phyloP scores from a whole-genome alignment of 345 rosid genomes.

The Corchorus olitorius region DNA sequence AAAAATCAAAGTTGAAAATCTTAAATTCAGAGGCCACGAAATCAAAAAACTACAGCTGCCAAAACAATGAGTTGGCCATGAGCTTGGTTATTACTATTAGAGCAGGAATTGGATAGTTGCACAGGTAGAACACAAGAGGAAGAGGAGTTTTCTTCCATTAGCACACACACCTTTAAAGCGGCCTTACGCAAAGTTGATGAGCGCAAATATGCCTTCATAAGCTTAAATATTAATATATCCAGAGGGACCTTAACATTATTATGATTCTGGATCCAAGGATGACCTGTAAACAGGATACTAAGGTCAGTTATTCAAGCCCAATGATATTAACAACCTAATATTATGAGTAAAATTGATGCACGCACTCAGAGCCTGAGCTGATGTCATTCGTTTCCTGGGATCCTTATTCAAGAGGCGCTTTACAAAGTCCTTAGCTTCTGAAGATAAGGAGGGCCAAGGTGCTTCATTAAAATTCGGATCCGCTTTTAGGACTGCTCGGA shows the following conservation, averaged over 20 bases:
- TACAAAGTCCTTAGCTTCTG: slow-evolving; percentile 88
- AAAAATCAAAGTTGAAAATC: background rate
- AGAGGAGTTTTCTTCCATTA: background rate
- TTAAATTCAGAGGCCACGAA: background rate
- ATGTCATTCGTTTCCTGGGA: slow-evolving; percentile 87
- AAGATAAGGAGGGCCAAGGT: slow-evolving; percentile 90
- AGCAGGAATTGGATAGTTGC: background rate
- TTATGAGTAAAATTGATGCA: slow-evolving; percentile 27
- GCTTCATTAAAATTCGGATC: slow-evolving; percentile 86
- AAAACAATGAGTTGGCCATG: background rate
- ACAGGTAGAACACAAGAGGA: slow-evolving; percentile 7
- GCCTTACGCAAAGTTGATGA: slow-evolving; percentile 90
- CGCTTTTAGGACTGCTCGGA: slow-evolving; percentile 84
- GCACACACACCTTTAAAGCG: slow-evolving; percentile 76
- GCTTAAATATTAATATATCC: slow-evolving; percentile 73
- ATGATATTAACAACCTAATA: slow-evolving; percentile 15
- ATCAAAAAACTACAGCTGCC: background rate
- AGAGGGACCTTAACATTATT: slow-evolving; percentile 61
- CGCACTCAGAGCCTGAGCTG: slow-evolving; percentile 94
- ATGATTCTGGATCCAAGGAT: slow-evolving; percentile 78
- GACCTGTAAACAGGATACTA: slow-evolving; percentile 53
- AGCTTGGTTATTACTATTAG: background rate
- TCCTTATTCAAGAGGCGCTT: slow-evolving; percentile 79
- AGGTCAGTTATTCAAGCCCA: slow-evolving; percentile 19
- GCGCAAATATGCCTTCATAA: slow-evolving; percentile 74